Percentiles rank a stretch among this genome's conserved stretches.
phyloP scores from a whole-genome alignment of 192 early-diverging fungal genomes.

The Podila horticola region DNA sequence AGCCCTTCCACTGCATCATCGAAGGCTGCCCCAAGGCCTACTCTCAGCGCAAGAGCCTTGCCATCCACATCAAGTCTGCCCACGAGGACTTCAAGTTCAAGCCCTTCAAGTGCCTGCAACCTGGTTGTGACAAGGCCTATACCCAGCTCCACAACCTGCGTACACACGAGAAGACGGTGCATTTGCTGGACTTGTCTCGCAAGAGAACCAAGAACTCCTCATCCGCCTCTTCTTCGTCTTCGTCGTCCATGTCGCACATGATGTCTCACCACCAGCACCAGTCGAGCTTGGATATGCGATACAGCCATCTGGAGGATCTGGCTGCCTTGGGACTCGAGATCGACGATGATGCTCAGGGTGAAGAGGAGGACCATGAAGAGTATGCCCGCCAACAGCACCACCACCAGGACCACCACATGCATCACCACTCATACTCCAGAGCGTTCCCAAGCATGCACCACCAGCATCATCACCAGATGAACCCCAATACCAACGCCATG shows the following conservation, averaged over 20 bases:
- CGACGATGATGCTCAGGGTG: background rate
- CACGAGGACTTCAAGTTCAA: constrained; percentile 55
- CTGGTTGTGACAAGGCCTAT: constrained; percentile 81
- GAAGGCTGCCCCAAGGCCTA: constrained; percentile 48
- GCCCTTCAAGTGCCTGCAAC: constrained; percentile 67
- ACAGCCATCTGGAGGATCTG: background rate
- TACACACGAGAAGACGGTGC: constrained; percentile 77
- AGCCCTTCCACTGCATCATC: constrained; percentile 51
- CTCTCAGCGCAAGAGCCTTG: constrained; percentile 77
- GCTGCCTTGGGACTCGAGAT: background rate
- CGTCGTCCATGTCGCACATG: background rate
- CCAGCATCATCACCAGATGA: background rate
- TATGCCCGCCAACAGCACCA: background rate
- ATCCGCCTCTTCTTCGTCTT: background rate
- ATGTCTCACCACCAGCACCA: constrained; percentile 1
- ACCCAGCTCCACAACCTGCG: constrained; percentile 83
- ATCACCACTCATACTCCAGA: background rate
- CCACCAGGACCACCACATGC: constrained; percentile 5
- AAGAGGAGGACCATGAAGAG: constrained; percentile 1
- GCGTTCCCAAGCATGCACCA: background rate
- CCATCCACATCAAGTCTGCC: constrained; percentile 68
- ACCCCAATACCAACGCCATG: constrained; percentile 14
- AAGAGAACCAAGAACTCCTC: constrained; percentile 38
- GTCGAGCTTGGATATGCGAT: background rate
- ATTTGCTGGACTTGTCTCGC: constrained; percentile 41